Base-by-base conservation (phyloP, 208 protist genomes). In the Leishmania major region DNA sequence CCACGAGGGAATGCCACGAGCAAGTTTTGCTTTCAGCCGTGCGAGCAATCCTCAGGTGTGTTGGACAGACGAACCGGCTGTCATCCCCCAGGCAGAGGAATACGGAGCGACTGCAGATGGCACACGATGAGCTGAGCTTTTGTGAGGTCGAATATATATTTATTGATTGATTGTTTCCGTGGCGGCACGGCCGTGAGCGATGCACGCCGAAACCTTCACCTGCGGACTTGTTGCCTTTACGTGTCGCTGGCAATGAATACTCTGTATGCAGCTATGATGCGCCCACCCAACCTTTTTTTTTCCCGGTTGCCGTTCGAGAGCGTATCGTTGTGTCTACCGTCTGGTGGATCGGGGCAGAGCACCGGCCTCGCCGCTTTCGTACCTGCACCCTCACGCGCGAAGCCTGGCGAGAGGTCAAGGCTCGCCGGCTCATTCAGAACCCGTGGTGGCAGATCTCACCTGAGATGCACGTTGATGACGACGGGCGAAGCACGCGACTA, bases 391-490 rank as follows among this genome's bases (percentile, higher is more conserved):
- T 43, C 62, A 53, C 35, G 77, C 62, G 2, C 45, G 72, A 47
- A 17, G 31, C 64, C 28, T 55, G n/a, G 74, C 72, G 49, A 37
- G 35, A 19, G 77, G 59, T 11, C 8, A 37, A 35, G 77, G 66
- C 6, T 28, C 3, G 31, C 67, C 53, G 43, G 28, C 64, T 70
- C 47, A 74, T 66, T 31, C 62, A 62, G 45, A 73, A 40, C 22
- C 45, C 77, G 47, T 74, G 66, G 49, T 80, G 77, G 77, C 49
- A 1, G 25, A 80, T 62, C 1, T 22, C 77, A 62, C 31, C 53
- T 17, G 40, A 67, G 53, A 43, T 67, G 53, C 40, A 67, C 37
- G 35, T 59, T 40, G 53, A 15, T 17, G 66, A 66, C 51, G 25
- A 59, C 57, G 75, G 55, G 51, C 60, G 28, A 49, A n/a, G 8